Evolutionary conservation across 805 yeast genomes (phyloP).

Genomic region (Ogataea salicorniae): DNA sequence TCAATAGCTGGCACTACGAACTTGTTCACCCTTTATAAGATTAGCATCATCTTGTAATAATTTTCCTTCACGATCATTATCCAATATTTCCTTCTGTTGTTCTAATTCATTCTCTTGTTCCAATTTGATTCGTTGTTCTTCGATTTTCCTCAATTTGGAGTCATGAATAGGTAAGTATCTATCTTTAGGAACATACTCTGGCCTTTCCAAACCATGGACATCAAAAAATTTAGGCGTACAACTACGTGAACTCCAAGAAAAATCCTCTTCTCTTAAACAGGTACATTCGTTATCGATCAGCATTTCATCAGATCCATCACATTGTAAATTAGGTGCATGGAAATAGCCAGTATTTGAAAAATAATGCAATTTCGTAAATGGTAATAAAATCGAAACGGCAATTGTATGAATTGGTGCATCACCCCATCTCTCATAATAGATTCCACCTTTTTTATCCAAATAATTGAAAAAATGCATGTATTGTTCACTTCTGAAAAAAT

Average conservation of each 20-base stretch:
- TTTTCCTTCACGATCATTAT: background rate
- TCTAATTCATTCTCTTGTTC: conserved; percentile 3
- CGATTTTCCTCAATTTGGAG: conserved; percentile 11
- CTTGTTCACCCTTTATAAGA: background rate
- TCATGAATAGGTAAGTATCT: conserved; percentile 27
- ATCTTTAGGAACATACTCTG: conserved; percentile 21
- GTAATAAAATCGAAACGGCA: conserved; percentile 28
- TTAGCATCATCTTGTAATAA: background rate
- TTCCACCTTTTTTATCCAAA: conserved; percentile 58
- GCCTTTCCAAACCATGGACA: conserved; percentile 26
- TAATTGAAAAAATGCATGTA: conserved; percentile 51
- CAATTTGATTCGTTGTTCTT: conserved; percentile 4
- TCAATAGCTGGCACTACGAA: background rate
- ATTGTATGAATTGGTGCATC: conserved; percentile 36
- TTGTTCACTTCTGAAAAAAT: conserved; percentile 52
- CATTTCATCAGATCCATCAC: conserved; percentile 47
- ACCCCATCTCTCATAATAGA: conserved; percentile 64
- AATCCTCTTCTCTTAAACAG: conserved; percentile 45
- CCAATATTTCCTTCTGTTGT: conserved; percentile 1
- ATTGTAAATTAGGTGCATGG: conserved; percentile 53
- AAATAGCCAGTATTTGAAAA: conserved; percentile 50
- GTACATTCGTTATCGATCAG: conserved; percentile 44
- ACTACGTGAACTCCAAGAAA: conserved; percentile 45
- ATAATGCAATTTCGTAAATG: conserved; percentile 27
- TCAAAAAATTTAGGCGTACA: conserved; percentile 44